phyloP scores from a whole-genome alignment of 1,139 yeast species.

The Zhuliangozyma blackwelliae region DNA sequence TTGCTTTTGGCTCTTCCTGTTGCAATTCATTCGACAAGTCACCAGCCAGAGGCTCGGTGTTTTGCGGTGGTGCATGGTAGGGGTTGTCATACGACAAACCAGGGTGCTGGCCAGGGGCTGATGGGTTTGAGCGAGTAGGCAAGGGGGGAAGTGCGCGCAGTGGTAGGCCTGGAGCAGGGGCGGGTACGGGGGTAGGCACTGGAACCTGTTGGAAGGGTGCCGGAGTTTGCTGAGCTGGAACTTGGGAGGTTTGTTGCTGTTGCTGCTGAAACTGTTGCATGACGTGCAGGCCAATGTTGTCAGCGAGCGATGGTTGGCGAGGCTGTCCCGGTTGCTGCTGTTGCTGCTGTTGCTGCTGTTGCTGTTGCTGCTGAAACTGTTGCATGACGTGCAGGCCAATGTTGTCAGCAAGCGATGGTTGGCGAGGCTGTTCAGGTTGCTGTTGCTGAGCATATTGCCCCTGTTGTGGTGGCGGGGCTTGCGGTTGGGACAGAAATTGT shows the following conservation, averaged over 20 bases:
- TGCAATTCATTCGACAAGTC: conserved; percentile 1
- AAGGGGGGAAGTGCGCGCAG: background rate
- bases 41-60: background rate
- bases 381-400: conserved; percentile 4
- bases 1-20: conserved; percentile 9
- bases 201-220: conserved; percentile 3
- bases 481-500: conserved; percentile 2
- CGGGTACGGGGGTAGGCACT: background rate
- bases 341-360: conserved; percentile 7
- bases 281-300: conserved; percentile 4
- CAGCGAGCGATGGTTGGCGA: conserved; percentile 5
- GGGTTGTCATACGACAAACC: conserved; percentile 3
- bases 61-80: conserved; percentile 3
- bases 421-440: conserved; percentile 4
- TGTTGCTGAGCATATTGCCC: conserved; percentile 10
- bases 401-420: conserved; percentile 5
- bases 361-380: conserved; percentile 7
- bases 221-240: conserved; percentile 3
- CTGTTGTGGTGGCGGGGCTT: conserved; percentile 5
- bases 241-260: conserved; percentile 5
- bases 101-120: background rate
- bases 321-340: conserved; percentile 7
- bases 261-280: conserved; percentile 5
- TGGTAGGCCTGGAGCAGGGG: background rate
- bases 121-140: background rate